Base-by-base conservation (phyloP, 305 asterid genomes). In the Fraxinus ornus region DNA sequence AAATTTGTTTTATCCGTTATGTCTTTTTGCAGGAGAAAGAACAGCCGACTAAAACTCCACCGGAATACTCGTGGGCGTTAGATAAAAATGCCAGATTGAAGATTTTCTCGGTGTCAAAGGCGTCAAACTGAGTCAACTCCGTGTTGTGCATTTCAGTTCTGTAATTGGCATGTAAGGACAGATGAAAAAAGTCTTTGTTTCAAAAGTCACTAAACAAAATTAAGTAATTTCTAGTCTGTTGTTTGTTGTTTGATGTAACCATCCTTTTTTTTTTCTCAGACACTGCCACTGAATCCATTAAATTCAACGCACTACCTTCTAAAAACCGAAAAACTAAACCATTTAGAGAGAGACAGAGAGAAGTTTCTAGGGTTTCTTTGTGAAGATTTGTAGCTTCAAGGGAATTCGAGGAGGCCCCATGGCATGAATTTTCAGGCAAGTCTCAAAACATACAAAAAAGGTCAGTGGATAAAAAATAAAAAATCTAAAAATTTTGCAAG, bases 281-380 rank as follows among this genome's bases (percentile, higher is more conserved):
- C 79, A 52, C 90, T 85, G 91, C 78, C 88, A 89, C 76, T 88
- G 91, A 93, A 88, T 86, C 90, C 87, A 79, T 7, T 80, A 77
- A 89, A 86, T 87, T 89, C 89, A 90, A 89, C 91, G 92, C 92
- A 84, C 89, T 80, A 71, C 78, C 92, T 80, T 73, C 81, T 62
- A 64, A 71, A 82, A 71, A 33, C 72, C 82, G 77, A 33, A 39
- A 37, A 17, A 47, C 32, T 22, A 35, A 22, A 66, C 76, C 30
- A 6, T 75, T 79, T 78, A 78, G 37, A 72, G 35, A 32, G 44
- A 85, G 66, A 80, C 28, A 36, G 26, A 39, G 55, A 44, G 39
- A 79, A 24, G 39, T 57, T 79, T 35, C 79, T 92, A 90, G 92
- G 94, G 91, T 87, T 90, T 82, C 76, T 73, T 68, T 83, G 49